Evolutionary conservation across 208 protist species (phyloP).

Genomic region (Trypanosoma caninum): DNA sequence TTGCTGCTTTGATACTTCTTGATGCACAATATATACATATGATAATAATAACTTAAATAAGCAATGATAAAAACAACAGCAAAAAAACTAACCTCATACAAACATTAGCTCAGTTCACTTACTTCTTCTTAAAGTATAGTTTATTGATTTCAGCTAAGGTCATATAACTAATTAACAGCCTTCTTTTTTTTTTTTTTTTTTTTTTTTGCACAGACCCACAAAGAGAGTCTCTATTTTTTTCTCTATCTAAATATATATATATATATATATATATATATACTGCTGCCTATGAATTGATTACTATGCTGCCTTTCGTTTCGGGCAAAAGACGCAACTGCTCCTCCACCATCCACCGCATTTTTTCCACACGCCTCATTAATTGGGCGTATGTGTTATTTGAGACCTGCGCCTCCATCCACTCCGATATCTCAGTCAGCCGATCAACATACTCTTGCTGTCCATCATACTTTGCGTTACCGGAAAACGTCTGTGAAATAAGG

Average conservation of each 20-base stretch:
- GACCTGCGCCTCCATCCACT: slow-evolving; percentile 81
- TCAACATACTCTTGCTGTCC: slow-evolving; percentile 55
- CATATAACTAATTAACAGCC: no score
- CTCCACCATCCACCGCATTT: slow-evolving; percentile 12
- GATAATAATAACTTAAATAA: no score
- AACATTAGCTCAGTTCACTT: no score
- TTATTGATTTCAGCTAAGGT: no score
- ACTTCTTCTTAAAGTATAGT: no score
- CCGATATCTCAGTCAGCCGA: slow-evolving; percentile 66
- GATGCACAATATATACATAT: no score
- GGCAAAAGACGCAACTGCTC: slow-evolving; percentile 6
- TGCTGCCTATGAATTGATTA: not conserved
- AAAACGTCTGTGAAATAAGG: slow-evolving; percentile 56
- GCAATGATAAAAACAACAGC: no score
- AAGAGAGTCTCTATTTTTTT: not conserved
- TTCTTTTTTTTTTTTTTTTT: slow-evolving; percentile 18
- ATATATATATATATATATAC: slow-evolving; percentile 4
- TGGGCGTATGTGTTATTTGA: slow-evolving; percentile 65
- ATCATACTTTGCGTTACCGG: slow-evolving; percentile 36
- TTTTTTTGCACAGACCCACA: slow-evolving; percentile 1
- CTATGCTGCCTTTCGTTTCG: not conserved
- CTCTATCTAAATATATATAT: not conserved
- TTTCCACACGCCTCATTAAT: slow-evolving; percentile 56
- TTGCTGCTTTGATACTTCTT: no score
- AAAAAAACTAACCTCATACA: no score